Conservation (phyloP, 2,329 filamentous ascomycete species). For the Podosphaera fusca region DNA sequence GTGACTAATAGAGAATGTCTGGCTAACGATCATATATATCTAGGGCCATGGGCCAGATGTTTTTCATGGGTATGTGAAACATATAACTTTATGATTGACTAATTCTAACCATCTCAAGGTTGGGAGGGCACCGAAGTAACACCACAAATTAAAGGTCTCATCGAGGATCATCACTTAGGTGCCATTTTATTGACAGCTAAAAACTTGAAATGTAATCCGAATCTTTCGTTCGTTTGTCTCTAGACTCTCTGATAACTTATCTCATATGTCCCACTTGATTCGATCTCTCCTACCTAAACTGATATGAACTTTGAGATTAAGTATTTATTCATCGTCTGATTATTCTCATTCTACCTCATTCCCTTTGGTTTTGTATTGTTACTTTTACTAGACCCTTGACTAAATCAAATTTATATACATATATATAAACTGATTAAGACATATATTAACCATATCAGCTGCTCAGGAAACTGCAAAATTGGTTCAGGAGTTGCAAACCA, state of each 20-base stretch:
- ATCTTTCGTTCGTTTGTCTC: background rate
- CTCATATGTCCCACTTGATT: too few relatives aligned
- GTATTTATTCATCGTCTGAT: too few relatives aligned
- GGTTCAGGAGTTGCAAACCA: constrained; percentile 77
- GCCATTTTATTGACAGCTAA: constrained; percentile 69
- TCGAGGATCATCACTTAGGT: constrained; percentile 68
- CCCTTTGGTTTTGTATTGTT: too few relatives aligned
- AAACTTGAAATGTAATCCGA: constrained; percentile 50
- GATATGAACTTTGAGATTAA: too few relatives aligned
- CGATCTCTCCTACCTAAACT: too few relatives aligned
- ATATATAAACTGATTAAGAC: background rate
- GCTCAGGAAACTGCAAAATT: constrained; percentile 74
- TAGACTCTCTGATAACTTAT: too few relatives aligned
- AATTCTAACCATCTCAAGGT: constrained; percentile 19
- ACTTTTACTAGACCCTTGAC: too few relatives aligned
- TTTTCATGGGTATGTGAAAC: constrained; percentile 33
- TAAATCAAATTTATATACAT: too few relatives aligned
- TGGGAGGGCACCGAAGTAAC: constrained; percentile 71
- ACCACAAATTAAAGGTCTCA: constrained; percentile 58
- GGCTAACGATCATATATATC: too few relatives aligned
- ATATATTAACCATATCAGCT: constrained; percentile 28
- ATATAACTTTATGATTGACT: background rate
- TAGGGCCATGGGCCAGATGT: constrained; percentile 51
- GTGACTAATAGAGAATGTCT: too few relatives aligned
- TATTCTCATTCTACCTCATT: too few relatives aligned